Base-by-base conservation (phyloP, 495 filamentous ascomycete species). In the Penicillium odoratum region DNA sequence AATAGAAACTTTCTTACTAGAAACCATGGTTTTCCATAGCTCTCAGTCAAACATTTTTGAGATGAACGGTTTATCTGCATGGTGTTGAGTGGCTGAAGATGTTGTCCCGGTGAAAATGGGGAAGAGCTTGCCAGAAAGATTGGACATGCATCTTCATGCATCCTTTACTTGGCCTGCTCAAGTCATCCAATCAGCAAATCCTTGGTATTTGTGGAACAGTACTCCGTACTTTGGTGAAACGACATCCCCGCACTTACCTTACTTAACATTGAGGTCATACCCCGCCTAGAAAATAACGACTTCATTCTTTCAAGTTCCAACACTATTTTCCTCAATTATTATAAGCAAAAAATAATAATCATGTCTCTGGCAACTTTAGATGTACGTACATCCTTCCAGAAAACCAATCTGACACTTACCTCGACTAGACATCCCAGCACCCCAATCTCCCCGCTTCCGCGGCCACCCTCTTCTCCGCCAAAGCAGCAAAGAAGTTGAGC, bases 391-490 rank as follows among this genome's bases (percentile, higher is more conserved):
- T 16, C 13, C 4, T 7, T 15, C 4, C 15, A 30, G 31, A 15
- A 16, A 11, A 8, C 15, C 21, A 44, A n/a, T 38, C 0, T 30
- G 3, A 55, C 38, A 55, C 38, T 54, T 58, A 51, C 44, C 34
- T 28, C 3, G 31, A 49, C 9, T 57, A 79, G 77, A 62, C 64
- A 15, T 63, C 71, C 28, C 75, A 79, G 36, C 76, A 79, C 59
- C 69, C 75, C 44, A 60, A 79, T 59, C 86, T 95, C 42, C 89
- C 92, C 11, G 64, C 76, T n/a, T 83, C 88, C 56, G 84, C 88
- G 7, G 73, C 80, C 44, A 85, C 86, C 21, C 90, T 98, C 65
- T 97, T 98, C 79, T 77, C 82, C 13, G 90, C 89, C 59, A 98
- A 98, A 74, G 86, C 91, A 30, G 63, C 70, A 34, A 85, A 86